These are phyloP conservation scores for Phialocephala sp. DNA, from an alignment of 2,329 filamentous ascomycete genomes.

Conservation along the genomic window DNA sequence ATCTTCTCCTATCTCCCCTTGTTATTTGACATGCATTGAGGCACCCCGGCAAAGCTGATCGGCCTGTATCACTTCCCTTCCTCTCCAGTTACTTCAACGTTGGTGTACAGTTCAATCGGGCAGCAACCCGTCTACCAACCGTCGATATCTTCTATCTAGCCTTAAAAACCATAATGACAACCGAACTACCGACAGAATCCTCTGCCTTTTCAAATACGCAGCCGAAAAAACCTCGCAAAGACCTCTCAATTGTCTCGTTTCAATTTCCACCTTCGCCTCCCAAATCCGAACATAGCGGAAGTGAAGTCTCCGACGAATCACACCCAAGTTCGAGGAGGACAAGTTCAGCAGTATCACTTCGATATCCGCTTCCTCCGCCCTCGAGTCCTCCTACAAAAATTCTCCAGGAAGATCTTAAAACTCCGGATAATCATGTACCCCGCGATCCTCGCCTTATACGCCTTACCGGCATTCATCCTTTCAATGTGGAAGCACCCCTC, in stretches of 20 bases:
- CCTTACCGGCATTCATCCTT: slow-evolving; percentile 86
- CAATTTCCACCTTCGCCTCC: slow-evolving; percentile 40
- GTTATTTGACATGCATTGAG: slow-evolving; percentile 2
- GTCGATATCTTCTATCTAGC: not conserved
- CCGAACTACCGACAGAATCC: slow-evolving; percentile 7
- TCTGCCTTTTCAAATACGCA: slow-evolving; percentile 18
- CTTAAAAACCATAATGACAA: slow-evolving; percentile 13
- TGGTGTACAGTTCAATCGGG: not conserved
- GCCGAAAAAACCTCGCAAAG: slow-evolving; percentile 18
- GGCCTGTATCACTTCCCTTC: not conserved
- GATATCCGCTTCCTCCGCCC: slow-evolving; percentile 68
- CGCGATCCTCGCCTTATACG: slow-evolving; percentile 83
- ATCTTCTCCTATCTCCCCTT: not conserved
- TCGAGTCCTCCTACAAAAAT: slow-evolving; percentile 63
- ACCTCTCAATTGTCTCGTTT: slow-evolving; percentile 20
- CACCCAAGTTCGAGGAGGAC: slow-evolving; percentile 28
- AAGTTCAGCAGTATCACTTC: slow-evolving; percentile 26
- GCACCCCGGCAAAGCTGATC: slow-evolving; percentile 6
- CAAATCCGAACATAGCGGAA: slow-evolving; percentile 37
- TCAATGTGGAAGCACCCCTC: slow-evolving; percentile 87
- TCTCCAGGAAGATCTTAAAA: slow-evolving; percentile 78
- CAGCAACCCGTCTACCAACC: not conserved
- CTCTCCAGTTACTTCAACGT: not conserved
- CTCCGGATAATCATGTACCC: slow-evolving; percentile 81
- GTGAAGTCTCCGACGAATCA: slow-evolving; percentile 33